Conservation (phyloP, 139 green algal species). For the Gonium pectorale region DNA sequence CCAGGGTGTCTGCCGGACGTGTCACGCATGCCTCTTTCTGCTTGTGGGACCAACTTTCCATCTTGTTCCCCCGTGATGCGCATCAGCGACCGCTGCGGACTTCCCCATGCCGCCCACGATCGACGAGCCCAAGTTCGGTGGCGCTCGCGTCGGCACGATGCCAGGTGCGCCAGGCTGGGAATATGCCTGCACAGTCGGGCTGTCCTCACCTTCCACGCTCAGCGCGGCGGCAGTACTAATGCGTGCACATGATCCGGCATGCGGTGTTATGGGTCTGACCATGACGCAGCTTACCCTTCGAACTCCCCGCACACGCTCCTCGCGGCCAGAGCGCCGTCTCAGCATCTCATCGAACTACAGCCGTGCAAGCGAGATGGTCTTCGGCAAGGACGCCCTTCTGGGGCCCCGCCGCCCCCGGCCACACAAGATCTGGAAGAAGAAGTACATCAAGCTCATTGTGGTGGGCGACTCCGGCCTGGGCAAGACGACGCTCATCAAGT, state of each 20-base stretch:
- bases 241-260: too few relatives aligned
- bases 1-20: too few relatives aligned
- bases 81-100: conserved; percentile 1
- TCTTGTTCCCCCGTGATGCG: background rate
- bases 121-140: background rate
- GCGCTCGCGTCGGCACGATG: background rate
- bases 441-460: conserved; percentile 67
- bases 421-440: conserved; percentile 72
- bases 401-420: conserved; percentile 62
- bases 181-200: too few relatives aligned
- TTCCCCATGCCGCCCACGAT: conserved; percentile 6
- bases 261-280: too few relatives aligned
- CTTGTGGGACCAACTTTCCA: background rate
- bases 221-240: too few relatives aligned
- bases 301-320: too few relatives aligned
- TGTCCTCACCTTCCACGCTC: too few relatives aligned
- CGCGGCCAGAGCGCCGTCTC: conserved; percentile 16
- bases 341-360: conserved; percentile 43
- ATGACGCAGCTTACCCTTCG: too few relatives aligned
- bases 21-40: too few relatives aligned
- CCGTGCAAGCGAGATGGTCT: conserved; percentile 40
- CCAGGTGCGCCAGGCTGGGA: conserved; percentile 17
- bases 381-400: conserved; percentile 55
- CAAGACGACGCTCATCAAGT: conserved; percentile 78
- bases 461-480: conserved; percentile 73